Conservation (phyloP, 805 yeast genomes). For the Lipomyces sp. region DNA sequence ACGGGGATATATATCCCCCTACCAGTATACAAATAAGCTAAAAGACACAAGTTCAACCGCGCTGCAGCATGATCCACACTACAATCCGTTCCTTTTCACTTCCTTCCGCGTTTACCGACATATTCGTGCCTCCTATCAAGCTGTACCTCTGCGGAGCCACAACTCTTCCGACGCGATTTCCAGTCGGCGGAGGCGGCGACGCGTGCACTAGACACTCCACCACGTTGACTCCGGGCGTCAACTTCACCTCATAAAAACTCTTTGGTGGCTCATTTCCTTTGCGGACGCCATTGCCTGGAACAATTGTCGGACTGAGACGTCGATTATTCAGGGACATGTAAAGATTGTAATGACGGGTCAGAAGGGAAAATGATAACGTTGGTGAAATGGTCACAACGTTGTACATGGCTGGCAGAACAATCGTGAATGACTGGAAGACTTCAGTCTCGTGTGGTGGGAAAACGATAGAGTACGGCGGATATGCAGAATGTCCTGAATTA, state of each 20-base stretch:
- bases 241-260: constrained; percentile 26
- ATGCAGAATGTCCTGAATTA: constrained; percentile 6
- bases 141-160: constrained; percentile 17
- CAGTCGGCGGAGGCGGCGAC: constrained; percentile 20
- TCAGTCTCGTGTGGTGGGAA: constrained; percentile 27
- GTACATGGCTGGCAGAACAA: constrained; percentile 24
- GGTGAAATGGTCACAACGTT: constrained; percentile 26
- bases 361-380: constrained; percentile 21
- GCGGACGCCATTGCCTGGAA: constrained; percentile 15
- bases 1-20: too few relatives aligned
- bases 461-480: constrained; percentile 17
- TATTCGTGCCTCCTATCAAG: constrained; percentile 11
- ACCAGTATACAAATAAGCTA: too few relatives aligned
- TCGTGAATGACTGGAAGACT: constrained; percentile 24
- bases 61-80: constrained; percentile 26
- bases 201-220: constrained; percentile 29
- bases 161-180: constrained; percentile 3
- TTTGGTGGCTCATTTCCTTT: constrained; percentile 22
- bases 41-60: too few relatives aligned
- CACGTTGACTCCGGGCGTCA: constrained; percentile 25
- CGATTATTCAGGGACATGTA: constrained; percentile 28
- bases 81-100: constrained; percentile 28
- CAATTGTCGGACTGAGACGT: constrained; percentile 26
- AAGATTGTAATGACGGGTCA: constrained; percentile 25
- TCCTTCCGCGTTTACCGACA: constrained; percentile 19